Evolutionary conservation across 2,329 filamentous ascomycete species (phyloP).

Genomic region (Colletotrichum sp.): DNA sequence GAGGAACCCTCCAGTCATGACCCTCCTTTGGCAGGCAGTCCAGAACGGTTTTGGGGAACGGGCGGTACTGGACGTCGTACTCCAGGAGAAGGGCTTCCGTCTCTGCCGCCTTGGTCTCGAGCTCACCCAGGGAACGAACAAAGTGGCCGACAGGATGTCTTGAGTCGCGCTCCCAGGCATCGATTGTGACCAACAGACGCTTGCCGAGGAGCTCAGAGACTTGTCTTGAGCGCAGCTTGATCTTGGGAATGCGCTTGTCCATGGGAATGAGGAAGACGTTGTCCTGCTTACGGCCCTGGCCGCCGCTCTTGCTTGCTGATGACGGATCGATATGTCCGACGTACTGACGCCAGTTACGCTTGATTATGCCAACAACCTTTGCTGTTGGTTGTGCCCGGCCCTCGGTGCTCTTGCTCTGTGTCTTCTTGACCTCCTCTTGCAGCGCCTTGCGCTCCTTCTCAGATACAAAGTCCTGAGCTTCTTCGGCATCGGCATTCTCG

Average conservation of each 20-base stretch:
- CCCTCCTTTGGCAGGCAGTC: constrained; percentile 92
- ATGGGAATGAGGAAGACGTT: constrained; percentile 95
- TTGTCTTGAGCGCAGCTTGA: constrained; percentile 89
- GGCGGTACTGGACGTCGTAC: constrained; percentile 96
- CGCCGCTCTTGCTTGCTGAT: constrained; percentile 75
- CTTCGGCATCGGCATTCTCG: constrained; percentile 87
- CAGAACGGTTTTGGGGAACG: constrained; percentile 93
- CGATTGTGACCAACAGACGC: constrained; percentile 90
- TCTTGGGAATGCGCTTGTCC: constrained; percentile 98
- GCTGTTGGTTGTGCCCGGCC: constrained; percentile 88
- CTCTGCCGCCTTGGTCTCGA: constrained; percentile 97
- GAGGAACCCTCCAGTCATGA: constrained; percentile 91
- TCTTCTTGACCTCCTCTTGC: constrained; percentile 89
- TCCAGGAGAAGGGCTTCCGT: constrained; percentile 94
- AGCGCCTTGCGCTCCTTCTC: constrained; percentile 86
- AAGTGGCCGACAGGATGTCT: constrained; percentile 94
- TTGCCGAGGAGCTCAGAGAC: constrained; percentile 89
- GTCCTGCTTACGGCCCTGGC: constrained; percentile 84
- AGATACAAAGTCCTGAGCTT: constrained; percentile 78
- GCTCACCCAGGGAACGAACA: constrained; percentile 87
- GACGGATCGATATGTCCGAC: constrained; percentile 93
- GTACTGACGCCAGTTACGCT: constrained; percentile 97
- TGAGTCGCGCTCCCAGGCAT: constrained; percentile 93
- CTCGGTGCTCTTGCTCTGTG: constrained; percentile 78
- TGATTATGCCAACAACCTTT: constrained; percentile 88